Evolutionary conservation across 78 protist species (phyloP).

Genomic region (slime mould (Dictyostelium discoideum)): dicty_2.7 NC_007090.3:1220001-1220500

Average conservation of each 20-base stretch:
- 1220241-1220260: not conserved
- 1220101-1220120: not conserved
- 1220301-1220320: not conserved
- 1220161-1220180: not conserved
- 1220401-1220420: not conserved
- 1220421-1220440: slow-evolving; percentile 35
- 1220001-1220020: not conserved
- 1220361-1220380: not conserved
- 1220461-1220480: slow-evolving; percentile 10
- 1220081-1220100: not conserved
- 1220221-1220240: slow-evolving; percentile 1
- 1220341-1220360: not conserved
- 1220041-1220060: not conserved
- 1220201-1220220: slow-evolving; percentile 3
- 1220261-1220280: not conserved
- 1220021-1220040: not conserved
- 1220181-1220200: slow-evolving; percentile 27
- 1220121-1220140: not conserved
- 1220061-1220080: not conserved
- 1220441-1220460: slow-evolving; percentile 14
- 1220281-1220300: not conserved
- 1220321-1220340: not conserved
- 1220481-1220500: slow-evolving; percentile 6
- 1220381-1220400: not conserved
- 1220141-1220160: not conserved